These are phyloP conservation scores for Gonapodya prolifera DNA, from an alignment of 192 early-diverging fungal species.

Conservation along the genomic window DNA sequence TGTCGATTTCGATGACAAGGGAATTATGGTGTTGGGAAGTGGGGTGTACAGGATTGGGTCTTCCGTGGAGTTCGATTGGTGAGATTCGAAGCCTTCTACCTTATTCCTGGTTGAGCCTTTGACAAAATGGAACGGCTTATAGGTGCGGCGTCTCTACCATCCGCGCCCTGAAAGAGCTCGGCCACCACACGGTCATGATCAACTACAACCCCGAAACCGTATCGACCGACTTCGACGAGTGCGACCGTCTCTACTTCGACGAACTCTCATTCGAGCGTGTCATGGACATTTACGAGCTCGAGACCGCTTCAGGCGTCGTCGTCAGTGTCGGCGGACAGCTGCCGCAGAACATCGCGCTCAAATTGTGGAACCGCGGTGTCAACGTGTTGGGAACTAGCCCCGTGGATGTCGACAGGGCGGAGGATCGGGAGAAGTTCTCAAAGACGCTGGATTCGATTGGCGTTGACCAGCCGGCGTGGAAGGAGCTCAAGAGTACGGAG, in stretches of 20 bases:
- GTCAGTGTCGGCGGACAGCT: constrained; percentile 91
- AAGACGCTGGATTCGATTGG: constrained; percentile 91
- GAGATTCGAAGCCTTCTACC: constrained; percentile 89
- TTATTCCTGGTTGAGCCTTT: no score
- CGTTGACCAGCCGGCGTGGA: constrained; percentile 96
- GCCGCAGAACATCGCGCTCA: constrained; percentile 93
- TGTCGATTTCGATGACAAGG: constrained; percentile 81
- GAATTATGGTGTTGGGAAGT: constrained; percentile 91
- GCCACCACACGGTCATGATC: constrained; percentile 93
- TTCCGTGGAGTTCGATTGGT: constrained; percentile 95
- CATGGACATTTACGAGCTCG: constrained; percentile 91
- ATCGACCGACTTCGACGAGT: constrained; percentile 98
- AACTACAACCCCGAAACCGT: constrained; percentile 99
- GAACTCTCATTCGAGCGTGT: constrained; percentile 87
- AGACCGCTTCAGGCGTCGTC: constrained; percentile 69
- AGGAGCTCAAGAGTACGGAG: constrained; percentile 77
- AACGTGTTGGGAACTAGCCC: constrained; percentile 88
- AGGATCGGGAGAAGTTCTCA: constrained; percentile 91
- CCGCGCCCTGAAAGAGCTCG: constrained; percentile 74
- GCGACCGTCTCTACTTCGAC: constrained; percentile 95
- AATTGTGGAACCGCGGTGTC: constrained; percentile 55
- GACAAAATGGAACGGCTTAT: no score
- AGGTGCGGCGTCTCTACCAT: constrained; percentile 98
- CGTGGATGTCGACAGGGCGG: constrained; percentile 80
- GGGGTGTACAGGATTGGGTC: constrained; percentile 98